These are phyloP conservation scores for Gossypium ekmanianum DNA, from an alignment of 345 rosid species.

Conservation along the genomic window DNA sequence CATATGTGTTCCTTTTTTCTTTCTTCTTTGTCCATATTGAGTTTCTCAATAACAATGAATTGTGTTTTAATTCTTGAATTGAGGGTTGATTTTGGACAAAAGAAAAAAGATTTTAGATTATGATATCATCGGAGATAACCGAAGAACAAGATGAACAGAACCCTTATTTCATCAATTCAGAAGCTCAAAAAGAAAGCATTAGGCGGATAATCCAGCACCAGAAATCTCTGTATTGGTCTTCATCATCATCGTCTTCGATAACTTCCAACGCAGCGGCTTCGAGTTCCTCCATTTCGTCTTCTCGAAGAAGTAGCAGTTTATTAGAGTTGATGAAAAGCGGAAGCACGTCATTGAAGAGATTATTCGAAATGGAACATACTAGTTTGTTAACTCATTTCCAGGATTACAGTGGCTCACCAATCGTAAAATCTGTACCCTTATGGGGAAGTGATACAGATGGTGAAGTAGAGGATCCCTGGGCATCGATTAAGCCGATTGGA, in stretches of 20 bases:
- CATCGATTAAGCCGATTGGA: constrained; percentile 20
- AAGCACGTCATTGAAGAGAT: constrained; percentile 40
- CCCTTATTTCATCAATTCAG: constrained; percentile 20
- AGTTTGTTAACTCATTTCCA: constrained; percentile 42
- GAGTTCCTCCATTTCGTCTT: constrained; percentile 22
- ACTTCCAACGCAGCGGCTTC: constrained; percentile 21
- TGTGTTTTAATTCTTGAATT: neutral
- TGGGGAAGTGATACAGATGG: constrained; percentile 45
- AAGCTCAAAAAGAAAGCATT: constrained; percentile 35
- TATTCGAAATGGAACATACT: constrained; percentile 52
- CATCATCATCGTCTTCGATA: constrained; percentile 30
- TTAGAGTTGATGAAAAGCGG: constrained; percentile 44
- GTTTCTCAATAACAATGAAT: neutral
- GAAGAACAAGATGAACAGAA: constrained; percentile 31
- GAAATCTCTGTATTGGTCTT: constrained; percentile 40
- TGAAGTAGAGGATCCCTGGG: constrained; percentile 42
- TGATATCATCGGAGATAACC: constrained; percentile 37
- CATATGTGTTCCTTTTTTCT: neutral
- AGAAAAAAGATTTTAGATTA: neutral
- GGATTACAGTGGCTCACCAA: constrained; percentile 44
- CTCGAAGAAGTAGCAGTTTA: constrained; percentile 29
- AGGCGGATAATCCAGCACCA: constrained; percentile 40
- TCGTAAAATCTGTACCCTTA: constrained; percentile 33
- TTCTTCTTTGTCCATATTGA: neutral
- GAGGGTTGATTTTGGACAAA: neutral